Evolutionary conservation across 108 stramenopile species (phyloP).

Genomic region (Chaetoceros tenuissimus): DNA sequence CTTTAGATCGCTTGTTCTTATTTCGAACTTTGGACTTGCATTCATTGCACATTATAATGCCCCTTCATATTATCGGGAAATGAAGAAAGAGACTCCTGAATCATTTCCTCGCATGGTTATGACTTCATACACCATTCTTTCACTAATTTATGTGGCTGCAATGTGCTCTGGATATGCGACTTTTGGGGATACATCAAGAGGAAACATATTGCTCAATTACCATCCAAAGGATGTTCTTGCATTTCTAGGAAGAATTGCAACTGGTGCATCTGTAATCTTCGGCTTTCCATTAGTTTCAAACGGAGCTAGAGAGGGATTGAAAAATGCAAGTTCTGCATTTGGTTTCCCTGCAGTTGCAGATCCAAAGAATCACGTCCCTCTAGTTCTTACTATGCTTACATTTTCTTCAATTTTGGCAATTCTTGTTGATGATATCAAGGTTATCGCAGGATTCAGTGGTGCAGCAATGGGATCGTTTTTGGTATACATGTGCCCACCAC

Average conservation of each 20-base stretch:
- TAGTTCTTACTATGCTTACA: slow-evolving; percentile 27
- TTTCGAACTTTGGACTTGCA: slow-evolving; percentile 39
- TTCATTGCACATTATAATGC: slow-evolving; percentile 60
- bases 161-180: slow-evolving; percentile 46
- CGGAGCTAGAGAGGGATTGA: slow-evolving; percentile 31
- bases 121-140: slow-evolving; percentile 24
- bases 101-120: slow-evolving; percentile 32
- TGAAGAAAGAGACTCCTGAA: slow-evolving; percentile 18
- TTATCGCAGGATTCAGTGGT: slow-evolving; percentile 46
- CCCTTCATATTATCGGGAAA: slow-evolving; percentile 30
- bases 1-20: slow-evolving; percentile 38
- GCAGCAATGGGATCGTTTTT: slow-evolving; percentile 38
- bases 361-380: slow-evolving; percentile 19
- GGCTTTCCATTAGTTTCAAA: slow-evolving; percentile 45
- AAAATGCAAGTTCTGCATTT: slow-evolving; percentile 21
- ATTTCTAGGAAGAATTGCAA: slow-evolving; percentile 39
- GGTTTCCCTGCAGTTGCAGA: slow-evolving; percentile 13
- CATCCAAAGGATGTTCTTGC: slow-evolving; percentile 39
- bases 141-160: slow-evolving; percentile 24
- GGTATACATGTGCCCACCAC: slow-evolving; percentile 45
- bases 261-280: slow-evolving; percentile 48
- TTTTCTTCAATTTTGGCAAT: slow-evolving; percentile 33
- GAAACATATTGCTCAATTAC: slow-evolving; percentile 55
- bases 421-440: slow-evolving; percentile 31
- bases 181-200: slow-evolving; percentile 44